Base-by-base conservation (phyloP, 2,329 filamentous ascomycete genomes). In the Emergomyces orientalis region DNA sequence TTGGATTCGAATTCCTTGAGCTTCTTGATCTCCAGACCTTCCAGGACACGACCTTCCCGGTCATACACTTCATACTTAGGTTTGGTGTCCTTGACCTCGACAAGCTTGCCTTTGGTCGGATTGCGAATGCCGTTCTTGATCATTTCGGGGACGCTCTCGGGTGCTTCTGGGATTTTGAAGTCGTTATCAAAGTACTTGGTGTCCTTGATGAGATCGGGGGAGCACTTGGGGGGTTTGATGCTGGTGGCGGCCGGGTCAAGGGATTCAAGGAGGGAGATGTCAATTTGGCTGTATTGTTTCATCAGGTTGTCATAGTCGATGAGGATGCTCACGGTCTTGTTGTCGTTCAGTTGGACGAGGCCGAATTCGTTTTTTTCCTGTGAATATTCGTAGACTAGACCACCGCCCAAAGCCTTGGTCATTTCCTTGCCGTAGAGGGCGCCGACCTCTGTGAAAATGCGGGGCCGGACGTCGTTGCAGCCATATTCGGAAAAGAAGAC, bases 71-170 rank as follows among this genome's bases (percentile, higher is more conserved):
- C 78, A 67, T 83, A 77, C 30, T 79, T 78, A 62, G 88, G 82
- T 37, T 76, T 77, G 27, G 81, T 86, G 63, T 81, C 74, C 22
- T 76, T 80, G 59, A 91, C 82, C 2, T 77, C 69, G 32, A 88
- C 82, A 61, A 96, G 72, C 60, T 87, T 84, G 69, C 88, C 88
- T 17, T 73, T 76, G 47, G 86, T 85, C 62, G 86, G 83, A 66
- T 83, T 84, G 58, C 76, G 78, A 64, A 96, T 84, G 65, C 93
- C 92, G 58, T 88, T 85, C 67, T 89, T 80, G 72, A 97, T 93
- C 70, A 96, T 81, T 55, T 83, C 80, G 65, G 86, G 80, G 47
- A 86, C 87, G 67, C 86, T 88, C 3, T 83, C 79, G 14, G 91
- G 91, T 6, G 85, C 80, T 3, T 71, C 77, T 57, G 88, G 92